Conservation (phyloP, 768 basidiomycete species). For the Lactarius akahatsu region DNA sequence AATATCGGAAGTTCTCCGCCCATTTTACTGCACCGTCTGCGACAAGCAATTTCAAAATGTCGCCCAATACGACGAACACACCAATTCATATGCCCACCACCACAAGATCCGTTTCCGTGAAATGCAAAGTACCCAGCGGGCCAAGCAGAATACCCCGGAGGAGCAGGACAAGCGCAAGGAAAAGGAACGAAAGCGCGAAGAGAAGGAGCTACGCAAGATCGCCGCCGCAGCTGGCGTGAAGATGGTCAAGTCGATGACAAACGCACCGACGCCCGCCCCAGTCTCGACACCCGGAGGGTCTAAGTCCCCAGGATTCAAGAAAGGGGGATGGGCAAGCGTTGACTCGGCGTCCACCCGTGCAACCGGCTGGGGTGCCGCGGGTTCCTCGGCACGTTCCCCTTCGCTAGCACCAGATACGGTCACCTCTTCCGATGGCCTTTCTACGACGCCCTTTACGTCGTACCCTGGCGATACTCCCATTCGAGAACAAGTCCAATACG, state of each 20-base stretch:
- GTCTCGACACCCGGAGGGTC: constrained; percentile 24
- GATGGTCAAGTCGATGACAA: constrained; percentile 42
- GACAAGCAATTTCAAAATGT: constrained; percentile 87
- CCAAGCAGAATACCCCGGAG: constrained; percentile 53
- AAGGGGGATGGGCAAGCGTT: constrained; percentile 22
- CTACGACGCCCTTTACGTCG: background rate
- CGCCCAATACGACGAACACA: constrained; percentile 86
- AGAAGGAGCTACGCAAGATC: constrained; percentile 80
- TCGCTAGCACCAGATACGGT: constrained; percentile 12
- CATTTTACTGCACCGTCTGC: constrained; percentile 81
- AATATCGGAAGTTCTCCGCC: constrained; percentile 61
- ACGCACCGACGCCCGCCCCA: constrained; percentile 30
- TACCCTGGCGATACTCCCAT: background rate
- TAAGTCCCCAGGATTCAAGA: constrained; percentile 39
- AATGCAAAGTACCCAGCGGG: constrained; percentile 72
- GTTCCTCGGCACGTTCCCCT: constrained; percentile 31
- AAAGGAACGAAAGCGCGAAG: constrained; percentile 83
- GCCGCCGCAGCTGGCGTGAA: constrained; percentile 80
- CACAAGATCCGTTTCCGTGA: constrained; percentile 81
- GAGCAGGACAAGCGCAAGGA: constrained; percentile 76
- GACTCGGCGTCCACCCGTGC: constrained; percentile 22
- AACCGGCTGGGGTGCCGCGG: constrained; percentile 52
- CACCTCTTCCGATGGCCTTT: constrained; percentile 1
- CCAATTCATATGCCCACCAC: constrained; percentile 85
- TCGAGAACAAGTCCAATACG: background rate